phyloP scores from a whole-genome alignment of 768 basidiomycete genomes.

The Leucosporidium creatinivorum region DNA sequence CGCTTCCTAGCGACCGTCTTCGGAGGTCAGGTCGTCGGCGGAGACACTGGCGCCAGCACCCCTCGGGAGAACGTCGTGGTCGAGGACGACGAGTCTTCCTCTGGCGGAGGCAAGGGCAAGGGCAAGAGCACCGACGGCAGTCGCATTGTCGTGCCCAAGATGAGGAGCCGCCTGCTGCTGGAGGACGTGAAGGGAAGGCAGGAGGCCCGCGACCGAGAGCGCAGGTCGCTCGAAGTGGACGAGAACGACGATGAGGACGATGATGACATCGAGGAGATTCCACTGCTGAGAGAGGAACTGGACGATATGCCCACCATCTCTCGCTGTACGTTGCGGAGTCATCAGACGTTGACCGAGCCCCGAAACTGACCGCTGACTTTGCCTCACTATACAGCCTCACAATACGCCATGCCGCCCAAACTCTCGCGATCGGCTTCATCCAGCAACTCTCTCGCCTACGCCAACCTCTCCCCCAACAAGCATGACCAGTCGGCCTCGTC shows the following conservation, averaged over 20 bases:
- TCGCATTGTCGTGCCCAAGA: constrained; percentile 18
- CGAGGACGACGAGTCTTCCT: background rate
- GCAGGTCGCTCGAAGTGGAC: constrained; percentile 43
- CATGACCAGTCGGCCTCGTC: background rate
- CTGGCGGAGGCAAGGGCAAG: constrained; percentile 3
- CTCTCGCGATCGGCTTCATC: background rate
- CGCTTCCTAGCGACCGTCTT: constrained; percentile 92
- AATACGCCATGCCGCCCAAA: background rate
- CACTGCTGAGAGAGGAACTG: constrained; percentile 8
- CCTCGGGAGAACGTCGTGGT: background rate
- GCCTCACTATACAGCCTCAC: background rate
- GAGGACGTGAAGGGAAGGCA: constrained; percentile 46
- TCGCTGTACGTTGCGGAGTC: constrained; percentile 10
- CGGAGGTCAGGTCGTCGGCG: constrained; percentile 40
- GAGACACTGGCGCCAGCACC: background rate
- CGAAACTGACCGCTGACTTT: background rate
- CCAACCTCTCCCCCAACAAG: background rate
- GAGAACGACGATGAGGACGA: constrained; percentile 41
- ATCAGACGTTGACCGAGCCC: background rate
- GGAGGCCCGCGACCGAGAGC: constrained; percentile 30
- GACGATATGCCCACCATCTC: constrained; percentile 25
- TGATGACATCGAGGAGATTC: constrained; percentile 32
- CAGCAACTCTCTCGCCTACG: background rate
- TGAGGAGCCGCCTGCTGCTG: constrained; percentile 39
- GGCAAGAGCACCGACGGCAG: background rate